Base-by-base conservation (phyloP, 176 grass and related monocot species). In the Aegilops sharonensis region DNA sequence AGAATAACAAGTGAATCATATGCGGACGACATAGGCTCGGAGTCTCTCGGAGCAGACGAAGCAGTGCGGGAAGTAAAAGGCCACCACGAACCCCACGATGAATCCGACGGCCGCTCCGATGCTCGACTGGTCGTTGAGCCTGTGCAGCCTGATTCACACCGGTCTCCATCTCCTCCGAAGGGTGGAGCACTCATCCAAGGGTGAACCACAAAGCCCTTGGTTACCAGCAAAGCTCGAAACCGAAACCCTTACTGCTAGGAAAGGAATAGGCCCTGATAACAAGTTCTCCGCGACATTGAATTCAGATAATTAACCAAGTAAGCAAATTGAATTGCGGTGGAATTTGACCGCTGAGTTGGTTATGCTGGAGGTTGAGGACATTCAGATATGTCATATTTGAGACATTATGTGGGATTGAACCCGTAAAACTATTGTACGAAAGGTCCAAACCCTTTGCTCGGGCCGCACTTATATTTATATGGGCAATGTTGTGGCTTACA, bases 341-440 rank as follows among this genome's bases (percentile, higher is more conserved):
- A 52, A 89, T 89, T 5, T 5, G 52, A 18, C 86, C 86, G 18
- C 60, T 69, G 20, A 89, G 36, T 18, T 74, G 65, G 37, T 92
- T 89, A 18, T 37, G 36, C 36, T 37, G 36, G 5, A 37, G 6
- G 36, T 37, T 37, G 36, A 37, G 36, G 36, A 37, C 0, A 37
- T 37, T 8, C 36, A 37, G 36, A 37, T 37, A 37, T 37, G 36
- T 37, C 36, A 37, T 37, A 8, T 37, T 1, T 37, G 36, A 37
- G 1, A 37, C 8, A 37, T 8, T 37, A 1, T 37, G 6, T 37
- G 89, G 89, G 24, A 97, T 97, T 66, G 25, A 24, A 10, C 87
- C 89, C 3, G 87, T 61, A 76, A 97, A 89, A 0, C 25, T 75
- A 21, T 97, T 93, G 42, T 39, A 78, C 0, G 94, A 95, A 73